These are phyloP conservation scores for Hypsizygus marmoreus DNA, from an alignment of 768 basidiomycete genomes.

Conservation along the genomic window DNA sequence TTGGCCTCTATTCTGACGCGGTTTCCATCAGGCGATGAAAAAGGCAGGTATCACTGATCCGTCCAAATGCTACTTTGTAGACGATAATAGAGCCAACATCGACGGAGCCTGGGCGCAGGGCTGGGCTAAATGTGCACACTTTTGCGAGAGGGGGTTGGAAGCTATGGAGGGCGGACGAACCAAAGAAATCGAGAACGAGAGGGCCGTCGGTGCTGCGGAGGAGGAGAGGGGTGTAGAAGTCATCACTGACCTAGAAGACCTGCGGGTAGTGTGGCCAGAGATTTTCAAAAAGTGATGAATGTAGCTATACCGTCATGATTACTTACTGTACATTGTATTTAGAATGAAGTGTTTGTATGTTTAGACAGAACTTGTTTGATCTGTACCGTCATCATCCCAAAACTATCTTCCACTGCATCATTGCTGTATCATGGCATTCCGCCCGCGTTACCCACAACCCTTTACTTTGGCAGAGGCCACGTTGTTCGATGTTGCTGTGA, in stretches of 20 bases:
- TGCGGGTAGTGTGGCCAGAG: conserved; percentile 74
- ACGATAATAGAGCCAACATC: conserved; percentile 75
- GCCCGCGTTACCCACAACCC: conserved; percentile 69
- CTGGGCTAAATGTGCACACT: conserved; percentile 78
- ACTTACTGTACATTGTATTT: conserved; percentile 3
- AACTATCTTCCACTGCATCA: neutral
- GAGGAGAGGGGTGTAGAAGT: conserved; percentile 47
- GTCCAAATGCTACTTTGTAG: conserved; percentile 75
- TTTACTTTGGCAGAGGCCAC: conserved; percentile 71
- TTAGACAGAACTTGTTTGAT: neutral
- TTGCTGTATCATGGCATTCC: conserved; percentile 81
- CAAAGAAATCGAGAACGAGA: conserved; percentile 47
- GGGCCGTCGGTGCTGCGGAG: conserved; percentile 31
- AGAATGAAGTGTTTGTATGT: neutral
- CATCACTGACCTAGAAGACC: conserved; percentile 61
- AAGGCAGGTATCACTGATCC: conserved; percentile 63
- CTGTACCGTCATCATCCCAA: neutral
- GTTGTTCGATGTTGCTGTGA: conserved; percentile 62
- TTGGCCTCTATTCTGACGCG: conserved; percentile 1
- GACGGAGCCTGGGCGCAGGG: conserved; percentile 62
- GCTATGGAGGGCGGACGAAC: conserved; percentile 62
- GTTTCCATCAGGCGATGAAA: conserved; percentile 57
- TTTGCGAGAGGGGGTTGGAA: conserved; percentile 68
- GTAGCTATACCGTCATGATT: conserved; percentile 1
- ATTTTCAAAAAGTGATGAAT: conserved; percentile 50